These are phyloP conservation scores for Cystobasidiopsis lactophilus DNA, from an alignment of 768 basidiomycete species.

Conservation along the genomic window DNA sequence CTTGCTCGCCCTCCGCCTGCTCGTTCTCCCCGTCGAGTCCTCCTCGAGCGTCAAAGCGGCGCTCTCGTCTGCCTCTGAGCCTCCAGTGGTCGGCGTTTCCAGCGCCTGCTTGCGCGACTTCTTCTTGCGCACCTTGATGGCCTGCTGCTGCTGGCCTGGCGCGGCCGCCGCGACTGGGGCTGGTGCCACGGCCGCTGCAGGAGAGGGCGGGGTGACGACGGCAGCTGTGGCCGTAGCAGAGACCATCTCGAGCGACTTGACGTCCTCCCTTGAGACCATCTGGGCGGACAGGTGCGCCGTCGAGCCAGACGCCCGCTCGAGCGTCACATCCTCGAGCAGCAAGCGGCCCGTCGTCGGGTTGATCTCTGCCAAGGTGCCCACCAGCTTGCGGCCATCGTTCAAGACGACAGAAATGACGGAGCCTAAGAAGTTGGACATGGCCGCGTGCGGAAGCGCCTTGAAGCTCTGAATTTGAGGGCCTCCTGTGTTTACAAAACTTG, in stretches of 20 bases:
- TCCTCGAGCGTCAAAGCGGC: background rate
- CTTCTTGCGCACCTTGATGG: background rate
- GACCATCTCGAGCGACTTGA: background rate
- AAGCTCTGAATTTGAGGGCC: background rate
- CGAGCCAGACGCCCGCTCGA: background rate
- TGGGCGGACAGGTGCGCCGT: background rate
- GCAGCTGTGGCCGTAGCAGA: background rate
- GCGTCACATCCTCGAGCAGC: background rate
- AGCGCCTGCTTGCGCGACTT: background rate
- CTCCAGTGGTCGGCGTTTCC: background rate
- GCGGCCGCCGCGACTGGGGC: background rate
- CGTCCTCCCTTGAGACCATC: background rate
- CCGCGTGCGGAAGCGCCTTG: background rate
- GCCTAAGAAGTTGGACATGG: background rate
- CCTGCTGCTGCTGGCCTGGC: no score
- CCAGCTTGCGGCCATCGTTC: background rate
- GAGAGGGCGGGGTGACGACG: background rate
- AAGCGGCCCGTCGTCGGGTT: background rate
- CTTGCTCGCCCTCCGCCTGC: background rate
- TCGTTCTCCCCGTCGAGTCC: constrained; percentile 1
- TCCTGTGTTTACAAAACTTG: background rate
- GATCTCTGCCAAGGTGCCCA: constrained; percentile 4
- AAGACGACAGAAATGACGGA: background rate
- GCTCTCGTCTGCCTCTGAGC: constrained; percentile 1
- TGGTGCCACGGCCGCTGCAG: background rate